Conservation (phyloP, 768 basidiomycete species). For the Boletus reticuloceps region DNA sequence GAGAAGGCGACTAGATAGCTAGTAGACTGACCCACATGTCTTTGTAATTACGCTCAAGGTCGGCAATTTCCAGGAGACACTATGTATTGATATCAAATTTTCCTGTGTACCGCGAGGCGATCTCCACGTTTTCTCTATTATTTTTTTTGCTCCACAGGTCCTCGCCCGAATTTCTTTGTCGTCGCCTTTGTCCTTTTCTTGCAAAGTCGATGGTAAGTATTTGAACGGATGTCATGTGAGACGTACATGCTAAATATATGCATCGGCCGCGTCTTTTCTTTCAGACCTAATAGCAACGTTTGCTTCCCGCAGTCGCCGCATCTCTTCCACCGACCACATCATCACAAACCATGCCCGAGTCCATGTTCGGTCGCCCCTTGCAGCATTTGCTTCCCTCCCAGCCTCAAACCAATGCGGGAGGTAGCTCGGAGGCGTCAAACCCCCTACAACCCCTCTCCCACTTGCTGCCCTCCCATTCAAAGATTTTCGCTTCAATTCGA, state of each 20-base stretch:
- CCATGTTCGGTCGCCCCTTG: constrained; percentile 29
- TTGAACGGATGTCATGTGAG: background rate
- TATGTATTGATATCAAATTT: background rate
- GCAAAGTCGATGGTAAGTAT: constrained; percentile 13
- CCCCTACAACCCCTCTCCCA: constrained; percentile 13
- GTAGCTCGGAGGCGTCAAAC: background rate
- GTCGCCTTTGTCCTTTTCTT: background rate
- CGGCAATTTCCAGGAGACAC: constrained; percentile 12
- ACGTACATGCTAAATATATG: constrained; percentile 16
- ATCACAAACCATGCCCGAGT: constrained; percentile 22
- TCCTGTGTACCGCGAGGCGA: background rate
- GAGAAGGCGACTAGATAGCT: too few species aligned
- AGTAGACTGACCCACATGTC: too few species aligned
- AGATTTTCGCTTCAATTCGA: constrained; percentile 48
- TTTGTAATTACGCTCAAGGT: background rate
- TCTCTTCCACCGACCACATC: constrained; percentile 13
- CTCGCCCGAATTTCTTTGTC: background rate
- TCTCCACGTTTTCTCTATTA: background rate
- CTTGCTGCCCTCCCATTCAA: constrained; percentile 27
- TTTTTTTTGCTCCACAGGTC: background rate
- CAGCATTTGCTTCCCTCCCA: constrained; percentile 23
- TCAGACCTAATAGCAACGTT: background rate
- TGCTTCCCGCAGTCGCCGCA: constrained; percentile 5
- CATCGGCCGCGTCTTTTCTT: constrained; percentile 6
- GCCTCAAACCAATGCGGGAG: background rate